phyloP scores from a whole-genome alignment of 352 stramenopile species.

The Pythium vanterpoolii region DNA sequence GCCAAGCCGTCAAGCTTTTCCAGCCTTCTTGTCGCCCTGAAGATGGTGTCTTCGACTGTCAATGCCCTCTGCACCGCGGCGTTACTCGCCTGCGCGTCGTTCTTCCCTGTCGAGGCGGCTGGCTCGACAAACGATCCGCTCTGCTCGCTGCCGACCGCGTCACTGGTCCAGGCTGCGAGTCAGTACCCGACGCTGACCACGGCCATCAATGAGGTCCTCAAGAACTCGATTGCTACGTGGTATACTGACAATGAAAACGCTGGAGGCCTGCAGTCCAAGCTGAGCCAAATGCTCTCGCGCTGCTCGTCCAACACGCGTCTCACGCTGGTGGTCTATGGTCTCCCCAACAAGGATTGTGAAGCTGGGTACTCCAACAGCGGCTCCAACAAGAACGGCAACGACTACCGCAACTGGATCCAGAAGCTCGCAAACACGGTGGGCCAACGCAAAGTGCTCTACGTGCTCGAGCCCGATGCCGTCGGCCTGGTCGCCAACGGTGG shows the following conservation, averaged over 20 bases:
- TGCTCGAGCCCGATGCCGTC: constrained; percentile 60
- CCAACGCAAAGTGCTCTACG: constrained; percentile 59
- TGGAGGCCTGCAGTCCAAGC: constrained; percentile 6
- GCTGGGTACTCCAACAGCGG: constrained; percentile 16
- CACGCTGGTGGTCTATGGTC: constrained; percentile 60
- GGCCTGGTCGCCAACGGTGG: constrained; percentile 42
- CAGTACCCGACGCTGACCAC: constrained; percentile 3
- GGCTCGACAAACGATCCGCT: background rate
- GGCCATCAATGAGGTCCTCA: background rate
- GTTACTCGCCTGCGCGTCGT: background rate
- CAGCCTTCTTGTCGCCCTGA: no score
- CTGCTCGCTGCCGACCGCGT: background rate
- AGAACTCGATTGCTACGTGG: constrained; percentile 39
- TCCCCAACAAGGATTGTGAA: constrained; percentile 73
- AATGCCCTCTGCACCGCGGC: background rate
- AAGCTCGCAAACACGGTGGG: constrained; percentile 36
- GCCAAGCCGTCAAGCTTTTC: no score
- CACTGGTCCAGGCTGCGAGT: background rate
- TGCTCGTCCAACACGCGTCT: constrained; percentile 31
- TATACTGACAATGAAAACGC: constrained; percentile 48
- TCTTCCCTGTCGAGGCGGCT: background rate
- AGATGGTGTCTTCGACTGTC: background rate
- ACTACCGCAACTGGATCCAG: constrained; percentile 48
- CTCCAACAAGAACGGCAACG: constrained; percentile 27
- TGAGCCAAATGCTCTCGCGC: constrained; percentile 29